phyloP scores from a whole-genome alignment of 129 eudicot genomes.

The Ambrosia artemisiifolia region DNA sequence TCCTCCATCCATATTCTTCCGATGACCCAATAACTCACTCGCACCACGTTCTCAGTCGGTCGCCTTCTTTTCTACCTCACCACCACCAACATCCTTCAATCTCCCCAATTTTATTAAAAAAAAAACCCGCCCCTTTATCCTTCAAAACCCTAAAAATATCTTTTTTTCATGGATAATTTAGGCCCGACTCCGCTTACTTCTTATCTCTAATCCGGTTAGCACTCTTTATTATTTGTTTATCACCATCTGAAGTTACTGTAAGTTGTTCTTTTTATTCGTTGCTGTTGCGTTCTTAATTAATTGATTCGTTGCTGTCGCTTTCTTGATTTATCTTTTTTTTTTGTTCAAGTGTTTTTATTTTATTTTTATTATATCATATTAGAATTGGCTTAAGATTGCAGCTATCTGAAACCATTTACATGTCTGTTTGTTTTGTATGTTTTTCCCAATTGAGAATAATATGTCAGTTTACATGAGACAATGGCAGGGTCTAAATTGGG shows the following conservation, averaged over 20 bases:
- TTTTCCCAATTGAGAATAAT: conserved; percentile 4
- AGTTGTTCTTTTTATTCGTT: not conserved
- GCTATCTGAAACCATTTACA: not conserved
- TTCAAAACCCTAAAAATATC: conserved; percentile 17
- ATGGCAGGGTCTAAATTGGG: not conserved
- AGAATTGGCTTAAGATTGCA: not conserved
- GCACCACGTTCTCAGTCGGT: conserved; percentile 14
- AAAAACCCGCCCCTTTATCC: not conserved
- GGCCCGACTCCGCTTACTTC: conserved; percentile 15
- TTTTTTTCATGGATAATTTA: conserved; percentile 20
- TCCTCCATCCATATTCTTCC: conserved; percentile 27
- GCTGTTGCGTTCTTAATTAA: not conserved
- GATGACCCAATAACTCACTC: conserved; percentile 1
- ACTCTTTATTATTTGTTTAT: not conserved
- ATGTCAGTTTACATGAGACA: conserved; percentile 2
- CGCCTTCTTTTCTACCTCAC: not conserved
- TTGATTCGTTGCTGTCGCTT: not conserved
- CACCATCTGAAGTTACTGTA: conserved; percentile 4
- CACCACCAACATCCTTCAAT: conserved; percentile 6
- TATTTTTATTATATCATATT: not conserved
- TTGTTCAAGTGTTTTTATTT: not conserved
- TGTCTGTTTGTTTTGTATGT: not conserved
- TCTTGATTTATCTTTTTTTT: not conserved
- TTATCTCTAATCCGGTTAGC: conserved; percentile 15
- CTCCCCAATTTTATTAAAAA: not conserved